Percentiles rank a stretch among this genome's conserved stretches.
These are phyloP conservation scores for Amanita brunnescens DNA, from an alignment of 768 basidiomycete species.

Conservation along the genomic window DNA sequence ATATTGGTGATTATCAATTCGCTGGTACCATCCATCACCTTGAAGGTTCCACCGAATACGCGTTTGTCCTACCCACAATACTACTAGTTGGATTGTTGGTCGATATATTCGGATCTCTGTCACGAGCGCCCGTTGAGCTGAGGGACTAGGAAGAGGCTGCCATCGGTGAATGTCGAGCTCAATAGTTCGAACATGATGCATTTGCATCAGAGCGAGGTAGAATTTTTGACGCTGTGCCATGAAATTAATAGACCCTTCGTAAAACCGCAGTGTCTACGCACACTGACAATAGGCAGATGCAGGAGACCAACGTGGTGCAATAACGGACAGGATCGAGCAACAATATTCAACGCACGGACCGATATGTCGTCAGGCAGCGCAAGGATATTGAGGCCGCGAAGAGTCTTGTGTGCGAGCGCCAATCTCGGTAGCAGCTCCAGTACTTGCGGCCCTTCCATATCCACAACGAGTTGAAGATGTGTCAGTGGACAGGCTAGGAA, in stretches of 20 bases:
- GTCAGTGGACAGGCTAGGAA: conserved; percentile 31
- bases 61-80: conserved; percentile 22
- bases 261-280: conserved; percentile 12
- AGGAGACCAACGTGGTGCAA: conserved; percentile 22
- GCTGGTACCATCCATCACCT: conserved; percentile 2
- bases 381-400: conserved; percentile 21
- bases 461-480: conserved; percentile 36
- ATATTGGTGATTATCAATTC: conserved; percentile 5
- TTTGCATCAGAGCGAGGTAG: conserved; percentile 16
- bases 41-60: conserved; percentile 18
- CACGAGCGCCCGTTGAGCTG: conserved; percentile 24
- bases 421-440: conserved; percentile 25
- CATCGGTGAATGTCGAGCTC: conserved; percentile 26
- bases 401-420: conserved; percentile 13
- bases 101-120: conserved; percentile 24
- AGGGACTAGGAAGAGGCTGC: conserved; percentile 16
- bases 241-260: background rate
- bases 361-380: conserved; percentile 22
- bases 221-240: conserved; percentile 20
- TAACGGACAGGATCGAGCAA: conserved; percentile 17
- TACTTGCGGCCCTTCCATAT: conserved; percentile 24
- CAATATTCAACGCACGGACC: conserved; percentile 11
- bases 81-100: conserved; percentile 17
- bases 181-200: conserved; percentile 21
- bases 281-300: conserved; percentile 19